Conservation (phyloP, 78 protist species). For the Anaeramoeba flamelloides region DNA sequence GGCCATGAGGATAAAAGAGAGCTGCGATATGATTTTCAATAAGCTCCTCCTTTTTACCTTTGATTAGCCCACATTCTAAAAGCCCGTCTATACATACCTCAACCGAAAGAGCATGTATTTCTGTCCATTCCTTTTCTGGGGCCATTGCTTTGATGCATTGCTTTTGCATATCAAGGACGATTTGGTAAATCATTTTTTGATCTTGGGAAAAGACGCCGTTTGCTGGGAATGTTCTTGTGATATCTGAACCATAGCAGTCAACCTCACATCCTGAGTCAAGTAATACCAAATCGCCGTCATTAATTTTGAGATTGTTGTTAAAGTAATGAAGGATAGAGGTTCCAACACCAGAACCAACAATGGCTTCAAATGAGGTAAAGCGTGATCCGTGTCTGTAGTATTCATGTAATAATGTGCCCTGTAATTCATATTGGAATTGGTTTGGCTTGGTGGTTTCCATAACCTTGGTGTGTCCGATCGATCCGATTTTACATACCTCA, state of each 20-base stretch:
- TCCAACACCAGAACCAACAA: slow-evolving; percentile 23
- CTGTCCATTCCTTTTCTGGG: slow-evolving; percentile 57
- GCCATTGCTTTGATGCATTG: slow-evolving; percentile 29
- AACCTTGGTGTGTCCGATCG: slow-evolving; percentile 19
- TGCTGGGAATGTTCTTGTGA: slow-evolving; percentile 1
- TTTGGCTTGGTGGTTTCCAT: slow-evolving; percentile 6
- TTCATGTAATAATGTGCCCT: slow-evolving; percentile 30
- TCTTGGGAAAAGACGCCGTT: slow-evolving; percentile 2
- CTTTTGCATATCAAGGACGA: slow-evolving; percentile 3
- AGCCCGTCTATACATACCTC: background rate
- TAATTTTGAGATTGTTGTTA: slow-evolving; percentile 14
- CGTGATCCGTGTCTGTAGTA: slow-evolving; percentile 32
- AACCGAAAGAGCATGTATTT: slow-evolving; percentile 38
- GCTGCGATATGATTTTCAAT: background rate
- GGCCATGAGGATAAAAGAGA: background rate
- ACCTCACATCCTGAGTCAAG: slow-evolving; percentile 9
- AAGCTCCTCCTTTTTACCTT: background rate
- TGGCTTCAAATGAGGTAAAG: slow-evolving; percentile 42
- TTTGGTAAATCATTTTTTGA: background rate
- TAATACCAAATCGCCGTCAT: slow-evolving; percentile 3
- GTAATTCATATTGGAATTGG: slow-evolving; percentile 43
- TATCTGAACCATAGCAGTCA: slow-evolving; percentile 2
- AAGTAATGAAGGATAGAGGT: slow-evolving; percentile 55
- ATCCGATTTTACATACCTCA: slow-evolving; percentile 6
- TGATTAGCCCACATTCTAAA: background rate